Evolutionary conservation across 2,329 filamentous ascomycete species (phyloP).

Genomic region (Fusarium foetens): DNA sequence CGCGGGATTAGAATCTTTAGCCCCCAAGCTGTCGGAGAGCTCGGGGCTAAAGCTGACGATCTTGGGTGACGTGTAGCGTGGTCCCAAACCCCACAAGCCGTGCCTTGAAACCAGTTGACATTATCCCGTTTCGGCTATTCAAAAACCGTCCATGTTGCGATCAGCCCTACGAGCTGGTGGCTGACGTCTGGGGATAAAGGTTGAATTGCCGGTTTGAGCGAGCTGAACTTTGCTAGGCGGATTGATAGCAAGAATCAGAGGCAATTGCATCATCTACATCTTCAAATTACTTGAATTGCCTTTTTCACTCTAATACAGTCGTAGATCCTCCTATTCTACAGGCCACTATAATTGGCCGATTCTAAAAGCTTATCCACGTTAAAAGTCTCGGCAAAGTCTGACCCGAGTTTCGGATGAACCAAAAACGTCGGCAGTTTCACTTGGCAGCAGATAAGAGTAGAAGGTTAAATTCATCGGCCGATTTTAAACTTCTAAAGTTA

Average conservation of each 20-base stretch:
- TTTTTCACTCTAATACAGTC: rapidly evolving
- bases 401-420: background rate
- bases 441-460: background rate
- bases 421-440: background rate
- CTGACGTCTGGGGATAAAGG: rapidly evolving
- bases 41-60: background rate
- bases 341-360: background rate
- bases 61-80: background rate
- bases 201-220: background rate
- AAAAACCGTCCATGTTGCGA: background rate
- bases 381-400: background rate
- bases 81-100: background rate
- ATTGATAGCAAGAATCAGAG: too few species aligned
- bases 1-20: background rate
- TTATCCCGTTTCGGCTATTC: background rate
- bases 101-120: background rate
- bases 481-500: background rate
- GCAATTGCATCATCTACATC: background rate
- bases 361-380: background rate
- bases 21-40: background rate
- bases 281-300: background rate
- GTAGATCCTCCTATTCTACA: background rate
- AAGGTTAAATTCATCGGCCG: background rate
- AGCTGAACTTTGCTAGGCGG: too few species aligned
- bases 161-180: background rate